Percentiles rank a stretch among this genome's conserved stretches.
Conservation (phyloP, 495 filamentous ascomycete species). For the Monascus purpureus region DNA sequence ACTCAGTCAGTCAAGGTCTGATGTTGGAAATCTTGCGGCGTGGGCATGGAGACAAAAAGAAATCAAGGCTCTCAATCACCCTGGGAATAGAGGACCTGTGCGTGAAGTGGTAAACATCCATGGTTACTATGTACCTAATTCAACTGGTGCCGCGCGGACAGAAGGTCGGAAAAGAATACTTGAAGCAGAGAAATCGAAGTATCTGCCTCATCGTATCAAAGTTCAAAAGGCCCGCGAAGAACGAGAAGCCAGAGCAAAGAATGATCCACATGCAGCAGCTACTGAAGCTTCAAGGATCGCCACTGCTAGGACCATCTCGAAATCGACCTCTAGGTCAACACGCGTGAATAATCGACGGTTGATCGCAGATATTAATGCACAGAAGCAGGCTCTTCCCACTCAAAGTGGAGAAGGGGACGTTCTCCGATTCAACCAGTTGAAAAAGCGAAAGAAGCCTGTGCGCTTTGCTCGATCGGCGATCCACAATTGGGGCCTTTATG, state of each 20-base stretch:
- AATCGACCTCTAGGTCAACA: constrained; percentile 69
- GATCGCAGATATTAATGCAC: constrained; percentile 86
- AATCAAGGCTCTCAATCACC: constrained; percentile 67
- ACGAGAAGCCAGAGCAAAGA: constrained; percentile 65
- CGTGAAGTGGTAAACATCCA: constrained; percentile 48
- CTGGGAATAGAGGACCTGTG: constrained; percentile 35
- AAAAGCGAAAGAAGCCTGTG: constrained; percentile 98
- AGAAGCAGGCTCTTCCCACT: constrained; percentile 67
- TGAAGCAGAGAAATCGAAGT: constrained; percentile 94
- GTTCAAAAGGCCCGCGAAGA: constrained; percentile 83
- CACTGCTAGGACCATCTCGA: constrained; percentile 63
- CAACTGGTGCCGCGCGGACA: constrained; percentile 72
- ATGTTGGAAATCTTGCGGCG: constrained; percentile 49
- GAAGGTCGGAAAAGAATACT: constrained; percentile 89
- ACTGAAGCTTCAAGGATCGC: constrained; percentile 60
- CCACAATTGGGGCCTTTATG: constrained; percentile 97
- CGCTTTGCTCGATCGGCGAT: constrained; percentile 96
- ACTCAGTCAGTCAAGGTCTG: constrained; percentile 27
- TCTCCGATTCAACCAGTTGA: constrained; percentile 95
- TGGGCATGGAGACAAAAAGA: constrained; percentile 91
- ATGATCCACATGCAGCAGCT: constrained; percentile 48
- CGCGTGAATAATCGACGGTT: constrained; percentile 90
- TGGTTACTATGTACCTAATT: constrained; percentile 83
- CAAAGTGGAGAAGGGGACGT: constrained; percentile 65
- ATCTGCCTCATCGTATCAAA: constrained; percentile 92